Base-by-base conservation (phyloP, 2,329 filamentous ascomycete species). In the Curvularia hawaiiensis region DNA sequence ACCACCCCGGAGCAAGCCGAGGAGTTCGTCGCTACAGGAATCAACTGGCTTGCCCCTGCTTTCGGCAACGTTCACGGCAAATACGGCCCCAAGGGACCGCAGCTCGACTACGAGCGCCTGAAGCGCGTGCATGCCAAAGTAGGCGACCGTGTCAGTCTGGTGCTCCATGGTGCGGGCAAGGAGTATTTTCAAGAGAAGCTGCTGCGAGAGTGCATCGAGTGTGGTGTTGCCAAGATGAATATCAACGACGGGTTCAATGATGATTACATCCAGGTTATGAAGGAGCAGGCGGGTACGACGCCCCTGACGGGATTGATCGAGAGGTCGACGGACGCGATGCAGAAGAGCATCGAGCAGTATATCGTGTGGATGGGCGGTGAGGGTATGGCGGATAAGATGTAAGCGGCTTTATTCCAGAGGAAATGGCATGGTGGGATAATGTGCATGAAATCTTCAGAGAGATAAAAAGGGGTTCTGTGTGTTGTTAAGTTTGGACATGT, bases 1-100 rank as follows among this genome's bases (percentile, higher is more conserved):
- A 92, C 89, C 0, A 90, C 87, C 0, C 82, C 85, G 0, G 87
- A 89, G 60, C 85, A 92, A 75, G 88, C 87, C 8, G 82, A 86
- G 61, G 85, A 90, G 66, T 92, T 92, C 66, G 83, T 90, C 4
- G 82, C 79, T 2, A 89, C 88, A 11, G 89, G 88, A 0, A 89
- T 92, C 68, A 87, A 92, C 67, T 88, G 88, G 78, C 78, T 92
- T 14, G 90, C 90, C 3, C 90, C 89, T 0, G 88, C 88, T 0
- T 90, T 92, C 76, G 89, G 89, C 3, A 92, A 91, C 67, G 86
- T 92, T 44, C 89, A 92, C 75, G 89, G 89, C 6, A 85, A 87
- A 65, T 91, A 92, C 74, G 88, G 88, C 0, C 82, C 85, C 0
- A 77, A 84, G 16, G 89, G 88, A 0, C 85, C 87, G 30, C 74